Conservation (phyloP, 176 grass and related monocot genomes). For the Saccharum spontaneum region DNA sequence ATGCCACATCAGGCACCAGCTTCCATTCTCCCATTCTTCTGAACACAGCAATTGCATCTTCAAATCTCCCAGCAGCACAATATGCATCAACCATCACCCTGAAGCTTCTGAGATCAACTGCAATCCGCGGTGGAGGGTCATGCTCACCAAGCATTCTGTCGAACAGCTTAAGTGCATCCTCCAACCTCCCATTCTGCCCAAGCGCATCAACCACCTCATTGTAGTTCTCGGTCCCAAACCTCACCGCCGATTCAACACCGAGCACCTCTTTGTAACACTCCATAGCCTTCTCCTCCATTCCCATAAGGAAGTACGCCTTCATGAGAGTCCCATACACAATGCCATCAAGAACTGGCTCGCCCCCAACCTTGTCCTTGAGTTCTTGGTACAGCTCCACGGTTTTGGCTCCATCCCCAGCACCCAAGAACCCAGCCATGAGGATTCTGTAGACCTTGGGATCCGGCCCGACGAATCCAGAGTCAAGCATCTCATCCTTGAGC, state of each 20-base stretch:
- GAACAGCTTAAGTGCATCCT: constrained; percentile 65
- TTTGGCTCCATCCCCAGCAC: constrained; percentile 38
- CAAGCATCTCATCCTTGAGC: constrained; percentile 79
- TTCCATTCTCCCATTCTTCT: constrained; percentile 64
- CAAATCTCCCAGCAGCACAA: constrained; percentile 57
- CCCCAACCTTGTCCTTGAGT: constrained; percentile 58
- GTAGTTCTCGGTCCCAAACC: constrained; percentile 56
- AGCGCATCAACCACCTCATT: constrained; percentile 54
- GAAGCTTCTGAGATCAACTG: constrained; percentile 65
- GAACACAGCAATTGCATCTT: constrained; percentile 60
- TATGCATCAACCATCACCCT: constrained; percentile 77
- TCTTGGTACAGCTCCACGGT: constrained; percentile 63
- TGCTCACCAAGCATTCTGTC: constrained; percentile 80
- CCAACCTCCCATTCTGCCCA: constrained; percentile 63
- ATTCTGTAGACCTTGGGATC: constrained; percentile 71
- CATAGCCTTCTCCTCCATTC: constrained; percentile 74
- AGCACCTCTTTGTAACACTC: constrained; percentile 51
- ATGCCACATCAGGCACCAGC: constrained; percentile 46
- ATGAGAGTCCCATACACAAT: constrained; percentile 79
- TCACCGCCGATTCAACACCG: constrained; percentile 40
- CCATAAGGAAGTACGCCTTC: constrained; percentile 70
- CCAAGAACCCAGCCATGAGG: constrained; percentile 60
- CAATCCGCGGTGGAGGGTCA: constrained; percentile 53
- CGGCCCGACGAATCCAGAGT: constrained; percentile 57
- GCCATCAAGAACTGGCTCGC: constrained; percentile 48